phyloP scores from a whole-genome alignment of 1,284 basidiomycete genomes.

The Pascua sp. region DNA sequence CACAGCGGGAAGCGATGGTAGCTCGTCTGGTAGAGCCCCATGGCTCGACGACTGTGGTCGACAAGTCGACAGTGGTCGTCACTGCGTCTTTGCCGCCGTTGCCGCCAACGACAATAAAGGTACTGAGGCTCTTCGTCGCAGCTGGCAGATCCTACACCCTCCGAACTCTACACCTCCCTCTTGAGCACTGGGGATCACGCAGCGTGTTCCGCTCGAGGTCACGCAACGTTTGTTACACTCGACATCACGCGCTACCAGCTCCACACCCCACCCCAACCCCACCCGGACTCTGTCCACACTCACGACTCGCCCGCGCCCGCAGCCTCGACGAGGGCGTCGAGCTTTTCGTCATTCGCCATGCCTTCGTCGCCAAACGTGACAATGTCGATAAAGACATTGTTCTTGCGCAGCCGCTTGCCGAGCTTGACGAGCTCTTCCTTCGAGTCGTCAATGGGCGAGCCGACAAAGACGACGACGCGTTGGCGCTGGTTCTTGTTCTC shows the following conservation, averaged over 20 bases:
- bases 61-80: background rate
- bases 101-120: too few relatives aligned
- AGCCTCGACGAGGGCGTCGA: constrained; percentile 48
- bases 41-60: background rate
- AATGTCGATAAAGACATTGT: constrained; percentile 94
- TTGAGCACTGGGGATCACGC: too few relatives aligned
- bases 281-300: constrained; percentile 18
- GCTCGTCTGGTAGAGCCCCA: too few relatives aligned
- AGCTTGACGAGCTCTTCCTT: constrained; percentile 77
- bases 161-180: too few relatives aligned
- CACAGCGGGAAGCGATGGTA: background rate
- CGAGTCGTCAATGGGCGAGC: constrained; percentile 71
- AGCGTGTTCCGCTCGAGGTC: background rate
- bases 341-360: constrained; percentile 46
- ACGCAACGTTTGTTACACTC: background rate
- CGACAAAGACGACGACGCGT: constrained; percentile 89
- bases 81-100: too few relatives aligned
- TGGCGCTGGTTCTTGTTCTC: constrained; percentile 98
- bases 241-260: background rate
- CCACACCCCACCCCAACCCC: background rate
- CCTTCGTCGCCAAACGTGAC: constrained; percentile 63
- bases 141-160: too few relatives aligned
- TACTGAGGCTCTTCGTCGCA: too few relatives aligned
- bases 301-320: constrained; percentile 46
- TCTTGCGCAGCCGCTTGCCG: constrained; percentile 96